These are phyloP conservation scores for Didymella keratinophila DNA, from an alignment of 2,329 filamentous ascomycete genomes.

Conservation along the genomic window DNA sequence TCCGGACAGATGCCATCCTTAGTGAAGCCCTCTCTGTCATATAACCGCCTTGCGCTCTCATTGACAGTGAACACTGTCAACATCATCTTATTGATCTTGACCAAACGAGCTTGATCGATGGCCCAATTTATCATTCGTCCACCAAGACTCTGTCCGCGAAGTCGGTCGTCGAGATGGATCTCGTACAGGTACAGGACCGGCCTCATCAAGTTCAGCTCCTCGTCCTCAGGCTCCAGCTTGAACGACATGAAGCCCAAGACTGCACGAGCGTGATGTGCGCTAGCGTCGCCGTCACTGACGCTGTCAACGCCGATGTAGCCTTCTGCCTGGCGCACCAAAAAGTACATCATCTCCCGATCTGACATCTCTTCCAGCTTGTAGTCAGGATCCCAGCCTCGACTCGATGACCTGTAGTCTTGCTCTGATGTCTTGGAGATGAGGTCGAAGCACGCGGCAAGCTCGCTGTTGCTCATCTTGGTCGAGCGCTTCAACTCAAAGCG, in stretches of 20 bases:
- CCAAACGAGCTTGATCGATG: conserved; percentile 61
- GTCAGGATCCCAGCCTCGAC: conserved; percentile 67
- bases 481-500: conserved; percentile 36
- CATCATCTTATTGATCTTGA: conserved; percentile 72
- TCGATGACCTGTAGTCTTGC: conserved; percentile 69
- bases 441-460: conserved; percentile 60
- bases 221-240: conserved; percentile 67
- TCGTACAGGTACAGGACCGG: conserved; percentile 81
- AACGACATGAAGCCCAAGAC: conserved; percentile 58
- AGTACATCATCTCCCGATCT: conserved; percentile 71
- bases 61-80: conserved; percentile 76
- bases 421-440: conserved; percentile 71
- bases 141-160: conserved; percentile 71
- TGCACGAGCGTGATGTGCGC: not conserved
- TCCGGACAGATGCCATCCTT: conserved; percentile 62
- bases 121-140: conserved; percentile 65
- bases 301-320: conserved; percentile 3
- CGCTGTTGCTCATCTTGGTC: conserved; percentile 42
- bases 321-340: conserved; percentile 57
- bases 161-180: conserved; percentile 68
- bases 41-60: conserved; percentile 64
- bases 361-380: conserved; percentile 74
- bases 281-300: not conserved
- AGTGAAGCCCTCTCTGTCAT: conserved; percentile 65
- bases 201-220: conserved; percentile 49